phyloP scores from a whole-genome alignment of 805 yeast species.

The Wickerhamomyces alni region DNA sequence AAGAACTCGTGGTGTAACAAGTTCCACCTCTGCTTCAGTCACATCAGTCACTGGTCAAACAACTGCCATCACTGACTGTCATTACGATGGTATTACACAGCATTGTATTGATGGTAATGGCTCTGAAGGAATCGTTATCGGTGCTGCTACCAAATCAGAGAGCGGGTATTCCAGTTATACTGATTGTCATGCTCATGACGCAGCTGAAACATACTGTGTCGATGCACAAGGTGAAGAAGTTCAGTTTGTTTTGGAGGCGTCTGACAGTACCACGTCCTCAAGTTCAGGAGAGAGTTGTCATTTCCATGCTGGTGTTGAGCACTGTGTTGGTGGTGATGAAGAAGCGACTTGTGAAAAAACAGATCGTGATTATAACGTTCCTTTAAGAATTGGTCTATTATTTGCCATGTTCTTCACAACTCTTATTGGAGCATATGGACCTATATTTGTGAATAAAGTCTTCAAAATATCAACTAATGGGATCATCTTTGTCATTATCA shows the following conservation, averaged over 20 bases:
- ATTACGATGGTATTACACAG: conserved; percentile 9
- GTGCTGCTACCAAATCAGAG: conserved; percentile 9
- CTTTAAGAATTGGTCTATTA: conserved; percentile 14
- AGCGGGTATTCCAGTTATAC: conserved; percentile 9
- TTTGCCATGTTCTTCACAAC: conserved; percentile 13
- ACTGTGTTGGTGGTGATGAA: conserved; percentile 14
- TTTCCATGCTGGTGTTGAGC: conserved; percentile 21
- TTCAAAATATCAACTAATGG: conserved; percentile 6
- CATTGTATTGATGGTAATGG: conserved; percentile 13
- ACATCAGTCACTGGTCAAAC: conserved; percentile 5
- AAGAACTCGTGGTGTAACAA: background rate
- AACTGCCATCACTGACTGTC: conserved; percentile 16
- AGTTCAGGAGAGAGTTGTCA: conserved; percentile 9
- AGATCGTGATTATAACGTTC: conserved; percentile 13
- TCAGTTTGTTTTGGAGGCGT: conserved; percentile 5
- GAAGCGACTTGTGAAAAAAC: conserved; percentile 11
- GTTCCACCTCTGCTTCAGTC: background rate
- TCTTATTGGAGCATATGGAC: conserved; percentile 12
- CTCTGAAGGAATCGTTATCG: conserved; percentile 12
- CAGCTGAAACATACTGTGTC: conserved; percentile 13
- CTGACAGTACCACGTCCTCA: background rate
- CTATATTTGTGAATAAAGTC: conserved; percentile 7
- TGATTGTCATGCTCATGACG: conserved; percentile 13
- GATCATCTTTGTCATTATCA: conserved; percentile 8
- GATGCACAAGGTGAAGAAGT: conserved; percentile 12